Evolutionary conservation across 495 filamentous ascomycete species (phyloP).

Genomic region (Lepraria neglecta): DNA sequence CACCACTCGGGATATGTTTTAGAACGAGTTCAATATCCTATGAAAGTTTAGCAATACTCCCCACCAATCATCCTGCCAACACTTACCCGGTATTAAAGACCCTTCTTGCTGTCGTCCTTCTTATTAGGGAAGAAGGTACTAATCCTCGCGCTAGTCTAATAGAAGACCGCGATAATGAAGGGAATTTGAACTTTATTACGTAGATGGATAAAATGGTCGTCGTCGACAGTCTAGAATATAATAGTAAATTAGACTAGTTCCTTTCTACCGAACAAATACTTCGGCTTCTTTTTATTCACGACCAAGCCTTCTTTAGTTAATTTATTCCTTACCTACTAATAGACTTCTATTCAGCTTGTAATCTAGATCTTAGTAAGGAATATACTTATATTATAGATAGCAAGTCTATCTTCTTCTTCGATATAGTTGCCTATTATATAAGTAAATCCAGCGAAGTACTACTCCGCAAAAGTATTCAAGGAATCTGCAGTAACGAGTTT

Average conservation of each 20-base stretch:
- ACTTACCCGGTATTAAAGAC: conserved; percentile 13
- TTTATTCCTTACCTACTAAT: conserved; percentile 13
- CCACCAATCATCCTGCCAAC: not conserved
- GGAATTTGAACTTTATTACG: conserved; percentile 14
- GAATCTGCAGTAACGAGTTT: conserved; percentile 15
- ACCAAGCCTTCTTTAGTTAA: conserved; percentile 13
- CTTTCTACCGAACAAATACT: conserved; percentile 7
- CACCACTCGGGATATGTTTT: not conserved
- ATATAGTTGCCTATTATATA: not conserved
- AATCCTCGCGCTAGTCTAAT: conserved; percentile 10
- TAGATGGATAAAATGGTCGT: conserved; percentile 26
- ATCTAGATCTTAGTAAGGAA: not conserved
- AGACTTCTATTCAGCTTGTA: not conserved
- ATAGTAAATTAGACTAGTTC: conserved; percentile 36
- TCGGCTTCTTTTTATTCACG: conserved; percentile 20
- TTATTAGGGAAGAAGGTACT: conserved; percentile 10
- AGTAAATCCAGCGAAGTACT: conserved; percentile 19
- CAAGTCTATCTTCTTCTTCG: conserved; percentile 8
- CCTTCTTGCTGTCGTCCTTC: conserved; percentile 1
- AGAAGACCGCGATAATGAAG: not conserved
- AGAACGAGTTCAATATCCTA: conserved; percentile 2
- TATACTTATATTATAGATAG: conserved; percentile 11
- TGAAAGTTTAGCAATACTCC: not conserved
- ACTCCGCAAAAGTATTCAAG: conserved; percentile 22
- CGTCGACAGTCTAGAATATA: conserved; percentile 46